These are phyloP conservation scores for Setomelanomma holmii DNA, from an alignment of 2,329 filamentous ascomycete genomes.

Conservation along the genomic window DNA sequence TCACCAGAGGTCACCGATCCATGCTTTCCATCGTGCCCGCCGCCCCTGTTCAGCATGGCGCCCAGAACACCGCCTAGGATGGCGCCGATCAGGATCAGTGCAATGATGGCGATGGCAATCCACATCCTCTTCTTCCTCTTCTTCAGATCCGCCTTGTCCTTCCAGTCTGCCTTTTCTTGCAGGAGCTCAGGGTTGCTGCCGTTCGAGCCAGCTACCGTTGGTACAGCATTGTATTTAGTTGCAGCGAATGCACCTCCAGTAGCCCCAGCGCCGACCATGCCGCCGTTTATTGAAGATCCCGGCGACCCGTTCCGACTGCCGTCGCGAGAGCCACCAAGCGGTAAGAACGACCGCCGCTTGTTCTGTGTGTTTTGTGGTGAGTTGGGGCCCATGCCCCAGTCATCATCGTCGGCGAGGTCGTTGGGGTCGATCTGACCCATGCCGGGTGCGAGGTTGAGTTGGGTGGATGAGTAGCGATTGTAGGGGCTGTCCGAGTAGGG, in stretches of 20 bases:
- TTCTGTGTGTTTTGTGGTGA: conserved; percentile 38
- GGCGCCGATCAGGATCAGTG: conserved; percentile 70
- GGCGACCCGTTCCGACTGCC: conserved; percentile 52
- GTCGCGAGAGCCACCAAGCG: conserved; percentile 55
- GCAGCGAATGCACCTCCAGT: conserved; percentile 38
- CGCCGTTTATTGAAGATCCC: conserved; percentile 45
- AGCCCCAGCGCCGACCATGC: conserved; percentile 52
- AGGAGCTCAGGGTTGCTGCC: conserved; percentile 24
- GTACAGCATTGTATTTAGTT: conserved; percentile 65
- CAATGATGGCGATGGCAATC: conserved; percentile 70
- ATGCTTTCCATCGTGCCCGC: conserved; percentile 29
- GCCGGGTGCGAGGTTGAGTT: conserved; percentile 38
- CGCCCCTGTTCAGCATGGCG: conserved; percentile 66
- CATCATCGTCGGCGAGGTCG: conserved; percentile 84
- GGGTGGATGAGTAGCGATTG: conserved; percentile 60
- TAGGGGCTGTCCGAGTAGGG: conserved; percentile 72
- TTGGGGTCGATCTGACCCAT: conserved; percentile 72
- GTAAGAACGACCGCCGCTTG: conserved; percentile 67
- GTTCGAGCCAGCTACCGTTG: conserved; percentile 29
- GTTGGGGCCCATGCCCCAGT: conserved; percentile 74
- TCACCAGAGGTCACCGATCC: conserved; percentile 34
- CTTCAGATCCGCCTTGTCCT: conserved; percentile 53
- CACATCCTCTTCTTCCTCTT: conserved; percentile 71
- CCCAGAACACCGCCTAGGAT: conserved; percentile 79
- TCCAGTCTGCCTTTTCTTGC: conserved; percentile 71